Percentiles rank a stretch among this genome's conserved stretches.
phyloP scores from a whole-genome alignment of 1,139 yeast genomes.

The Saccharomyces hybrid region DNA sequence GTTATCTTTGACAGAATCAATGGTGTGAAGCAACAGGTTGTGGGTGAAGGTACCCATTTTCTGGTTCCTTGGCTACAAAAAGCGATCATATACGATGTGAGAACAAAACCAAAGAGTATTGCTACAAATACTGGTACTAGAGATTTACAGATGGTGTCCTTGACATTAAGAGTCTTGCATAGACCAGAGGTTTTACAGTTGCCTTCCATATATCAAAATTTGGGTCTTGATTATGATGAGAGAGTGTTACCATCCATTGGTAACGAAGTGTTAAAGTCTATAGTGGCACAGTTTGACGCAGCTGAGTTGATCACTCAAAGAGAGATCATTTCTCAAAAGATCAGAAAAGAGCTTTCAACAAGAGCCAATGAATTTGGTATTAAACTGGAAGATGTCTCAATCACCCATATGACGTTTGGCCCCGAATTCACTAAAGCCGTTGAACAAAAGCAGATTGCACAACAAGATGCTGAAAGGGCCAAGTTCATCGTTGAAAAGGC shows the following conservation, averaged over 20 bases:
- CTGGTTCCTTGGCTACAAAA: slow-evolving; percentile 92
- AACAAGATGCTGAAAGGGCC: slow-evolving; percentile 98
- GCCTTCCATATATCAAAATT: slow-evolving; percentile 80
- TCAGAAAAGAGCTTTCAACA: slow-evolving; percentile 75
- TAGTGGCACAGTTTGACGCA: slow-evolving; percentile 97
- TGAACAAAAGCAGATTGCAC: slow-evolving; percentile 97
- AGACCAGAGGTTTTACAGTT: slow-evolving; percentile 82
- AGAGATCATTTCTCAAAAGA: slow-evolving; percentile 86
- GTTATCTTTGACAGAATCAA: slow-evolving; percentile 86
- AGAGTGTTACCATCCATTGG: slow-evolving; percentile 96
- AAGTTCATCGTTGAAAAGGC: slow-evolving; percentile 91
- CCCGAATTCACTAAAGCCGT: slow-evolving; percentile 96
- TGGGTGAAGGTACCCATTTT: slow-evolving; percentile 97
- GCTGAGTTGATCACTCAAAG: slow-evolving; percentile 96
- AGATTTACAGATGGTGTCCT: slow-evolving; percentile 90
- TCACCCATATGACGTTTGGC: slow-evolving; percentile 97
- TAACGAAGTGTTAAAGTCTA: slow-evolving; percentile 88
- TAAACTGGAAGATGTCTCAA: slow-evolving; percentile 90
- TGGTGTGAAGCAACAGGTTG: slow-evolving; percentile 80
- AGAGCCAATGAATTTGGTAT: slow-evolving; percentile 88
- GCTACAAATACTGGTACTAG: slow-evolving; percentile 95
- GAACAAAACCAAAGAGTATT: slow-evolving; percentile 88
- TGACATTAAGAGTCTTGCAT: slow-evolving; percentile 88
- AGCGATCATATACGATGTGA: slow-evolving; percentile 83
- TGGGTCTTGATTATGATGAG: slow-evolving; percentile 95